Evolutionary conservation across 2,329 filamentous ascomycete genomes (phyloP).

Genomic region (Alternaria conjuncta): DNA sequence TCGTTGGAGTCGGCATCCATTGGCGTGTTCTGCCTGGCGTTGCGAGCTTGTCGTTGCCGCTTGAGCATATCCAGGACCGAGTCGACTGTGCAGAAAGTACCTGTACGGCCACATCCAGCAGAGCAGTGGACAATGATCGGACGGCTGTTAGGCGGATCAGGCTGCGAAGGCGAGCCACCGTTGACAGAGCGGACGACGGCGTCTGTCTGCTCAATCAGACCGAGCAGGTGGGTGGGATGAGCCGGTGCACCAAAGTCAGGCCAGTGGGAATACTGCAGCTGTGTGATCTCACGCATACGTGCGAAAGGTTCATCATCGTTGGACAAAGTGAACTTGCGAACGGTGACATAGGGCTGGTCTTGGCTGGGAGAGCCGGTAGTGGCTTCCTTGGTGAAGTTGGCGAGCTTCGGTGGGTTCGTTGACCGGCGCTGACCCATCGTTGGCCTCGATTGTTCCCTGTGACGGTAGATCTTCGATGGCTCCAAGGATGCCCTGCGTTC

Average conservation of each 20-base stretch:
- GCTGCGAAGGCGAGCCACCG: conserved; percentile 62
- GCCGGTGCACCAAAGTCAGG: conserved; percentile 95
- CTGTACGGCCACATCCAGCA: conserved; percentile 92
- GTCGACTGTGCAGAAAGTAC: conserved; percentile 95
- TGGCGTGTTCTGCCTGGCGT: conserved; percentile 44
- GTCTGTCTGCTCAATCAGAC: conserved; percentile 89
- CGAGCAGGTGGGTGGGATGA: conserved; percentile 83
- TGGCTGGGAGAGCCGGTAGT: conserved; percentile 41
- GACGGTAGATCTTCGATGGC: conserved; percentile 58
- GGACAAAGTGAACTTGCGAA: conserved; percentile 85
- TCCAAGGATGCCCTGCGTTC: conserved; percentile 85
- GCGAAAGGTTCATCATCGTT: conserved; percentile 80
- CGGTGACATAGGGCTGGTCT: conserved; percentile 76
- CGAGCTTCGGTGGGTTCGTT: conserved; percentile 41
- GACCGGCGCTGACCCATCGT: conserved; percentile 43
- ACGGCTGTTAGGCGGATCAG: conserved; percentile 59
- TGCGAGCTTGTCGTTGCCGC: conserved; percentile 66
- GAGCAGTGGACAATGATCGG: conserved; percentile 95
- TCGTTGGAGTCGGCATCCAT: conserved; percentile 48
- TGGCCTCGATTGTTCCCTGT: conserved; percentile 46
- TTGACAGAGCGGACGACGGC: conserved; percentile 63
- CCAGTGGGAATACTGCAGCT: conserved; percentile 95
- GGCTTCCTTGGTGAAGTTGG: conserved; percentile 35
- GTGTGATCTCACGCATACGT: conserved; percentile 89
- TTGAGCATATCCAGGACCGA: conserved; percentile 96